These are phyloP conservation scores for Penicillium paneum DNA, from an alignment of 2,329 filamentous ascomycete species.

Conservation along the genomic window DNA sequence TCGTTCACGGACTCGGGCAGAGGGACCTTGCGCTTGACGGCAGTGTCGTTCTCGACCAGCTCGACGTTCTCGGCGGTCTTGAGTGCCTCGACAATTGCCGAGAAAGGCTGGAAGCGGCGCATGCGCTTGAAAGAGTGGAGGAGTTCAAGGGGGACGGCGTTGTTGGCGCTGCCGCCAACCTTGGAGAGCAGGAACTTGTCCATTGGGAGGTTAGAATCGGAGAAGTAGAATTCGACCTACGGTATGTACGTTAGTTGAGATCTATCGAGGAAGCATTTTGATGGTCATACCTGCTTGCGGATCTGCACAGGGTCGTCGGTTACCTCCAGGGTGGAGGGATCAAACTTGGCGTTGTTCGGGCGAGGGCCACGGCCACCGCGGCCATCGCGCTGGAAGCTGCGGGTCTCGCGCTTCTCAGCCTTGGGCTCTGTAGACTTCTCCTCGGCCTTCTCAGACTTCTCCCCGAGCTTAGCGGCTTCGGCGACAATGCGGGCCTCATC, in stretches of 20 bases:
- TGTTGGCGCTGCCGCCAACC: constrained; percentile 72
- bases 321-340: constrained; percentile 64
- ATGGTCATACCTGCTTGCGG: constrained; percentile 68
- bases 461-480: constrained; percentile 37
- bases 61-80: constrained; percentile 72
- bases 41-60: constrained; percentile 69
- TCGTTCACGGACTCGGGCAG: constrained; percentile 55
- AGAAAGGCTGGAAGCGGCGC: constrained; percentile 87
- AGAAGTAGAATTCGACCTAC: constrained; percentile 94
- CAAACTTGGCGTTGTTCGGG: constrained; percentile 64
- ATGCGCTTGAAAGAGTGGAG: constrained; percentile 92
- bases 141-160: constrained; percentile 69
- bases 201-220: constrained; percentile 80
- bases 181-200: constrained; percentile 83
- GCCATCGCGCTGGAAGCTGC: constrained; percentile 26
- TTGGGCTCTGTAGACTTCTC: constrained; percentile 23
- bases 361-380: constrained; percentile 26
- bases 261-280: too few relatives aligned
- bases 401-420: constrained; percentile 23
- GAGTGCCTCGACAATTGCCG: constrained; percentile 76
- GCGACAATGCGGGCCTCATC: constrained; percentile 40
- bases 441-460: constrained; percentile 38
- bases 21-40: constrained; percentile 71
- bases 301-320: constrained; percentile 77
- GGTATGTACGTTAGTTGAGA: constrained; percentile 6